Evolutionary conservation across 345 rosid genomes (phyloP).

Genomic region (Leavenworthia alabamica): DNA sequence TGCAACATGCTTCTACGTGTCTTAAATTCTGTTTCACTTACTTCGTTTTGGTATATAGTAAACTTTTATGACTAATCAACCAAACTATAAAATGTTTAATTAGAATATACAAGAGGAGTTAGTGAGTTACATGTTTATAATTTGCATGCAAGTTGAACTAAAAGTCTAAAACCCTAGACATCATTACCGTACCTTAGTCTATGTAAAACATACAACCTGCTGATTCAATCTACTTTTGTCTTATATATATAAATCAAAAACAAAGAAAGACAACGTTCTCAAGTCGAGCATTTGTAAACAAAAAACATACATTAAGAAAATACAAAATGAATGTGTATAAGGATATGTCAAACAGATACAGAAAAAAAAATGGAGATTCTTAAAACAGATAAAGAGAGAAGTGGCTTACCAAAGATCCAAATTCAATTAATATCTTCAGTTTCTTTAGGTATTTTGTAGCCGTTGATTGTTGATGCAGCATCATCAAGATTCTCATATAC

Average conservation of each 20-base stretch:
- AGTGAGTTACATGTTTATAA: neutral
- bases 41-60: neutral
- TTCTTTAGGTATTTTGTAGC: slow-evolving; percentile 31
- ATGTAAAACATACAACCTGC: neutral
- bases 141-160: neutral
- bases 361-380: neutral
- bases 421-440: too few species aligned
- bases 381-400: neutral
- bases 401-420: slow-evolving; percentile 12
- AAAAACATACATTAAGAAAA: too few species aligned
- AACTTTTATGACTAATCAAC: neutral
- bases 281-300: slow-evolving; percentile 28
- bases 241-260: neutral
- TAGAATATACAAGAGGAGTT: neutral
- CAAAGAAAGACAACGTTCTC: slow-evolving; percentile 4
- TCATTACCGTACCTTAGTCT: neutral
- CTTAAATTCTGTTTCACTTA: slow-evolving; percentile 10
- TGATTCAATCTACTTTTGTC: too few species aligned
- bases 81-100: neutral
- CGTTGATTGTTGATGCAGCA: slow-evolving; percentile 96
- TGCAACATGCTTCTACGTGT: slow-evolving; percentile 16
- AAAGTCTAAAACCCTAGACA: slow-evolving; percentile 13
- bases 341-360: neutral
- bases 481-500: slow-evolving; percentile 98
- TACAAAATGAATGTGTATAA: neutral